phyloP scores from a whole-genome alignment of 352 stramenopile species.

The Phytophthora fragariaefolia region DNA sequence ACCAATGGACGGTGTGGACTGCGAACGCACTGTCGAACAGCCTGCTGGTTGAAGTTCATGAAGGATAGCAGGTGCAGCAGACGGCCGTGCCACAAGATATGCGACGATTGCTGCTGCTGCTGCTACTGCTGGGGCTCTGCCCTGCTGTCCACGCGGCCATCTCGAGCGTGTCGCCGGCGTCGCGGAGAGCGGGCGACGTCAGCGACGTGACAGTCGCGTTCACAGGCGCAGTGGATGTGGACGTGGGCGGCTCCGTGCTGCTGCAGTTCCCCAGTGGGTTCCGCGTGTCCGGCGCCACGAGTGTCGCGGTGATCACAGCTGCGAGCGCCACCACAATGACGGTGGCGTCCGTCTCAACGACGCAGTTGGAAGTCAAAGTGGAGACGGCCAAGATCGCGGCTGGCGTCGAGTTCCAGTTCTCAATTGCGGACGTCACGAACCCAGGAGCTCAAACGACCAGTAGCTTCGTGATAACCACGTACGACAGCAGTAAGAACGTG shows the following conservation, averaged over 20 bases:
- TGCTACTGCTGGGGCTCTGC: neutral
- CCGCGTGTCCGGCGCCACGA: constrained; percentile 21
- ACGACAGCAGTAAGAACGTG: constrained; percentile 20
- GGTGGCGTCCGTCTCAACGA: constrained; percentile 24
- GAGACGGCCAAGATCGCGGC: constrained; percentile 26
- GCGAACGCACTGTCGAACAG: neutral
- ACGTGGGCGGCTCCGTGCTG: constrained; percentile 28
- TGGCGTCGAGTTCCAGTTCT: constrained; percentile 35
- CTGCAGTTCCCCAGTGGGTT: constrained; percentile 48
- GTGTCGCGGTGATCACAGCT: constrained; percentile 14
- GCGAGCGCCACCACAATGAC: constrained; percentile 39
- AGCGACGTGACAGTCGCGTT: constrained; percentile 40
- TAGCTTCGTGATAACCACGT: constrained; percentile 32
- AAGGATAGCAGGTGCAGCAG: neutral
- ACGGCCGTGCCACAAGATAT: constrained; percentile 7
- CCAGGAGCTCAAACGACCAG: constrained; percentile 29
- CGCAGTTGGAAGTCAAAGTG: constrained; percentile 31
- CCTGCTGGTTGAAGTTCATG: neutral
- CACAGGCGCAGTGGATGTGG: constrained; percentile 31
- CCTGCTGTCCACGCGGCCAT: constrained; percentile 28
- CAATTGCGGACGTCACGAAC: constrained; percentile 41
- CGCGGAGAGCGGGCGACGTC: constrained; percentile 27
- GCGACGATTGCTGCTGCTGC: constrained; percentile 6
- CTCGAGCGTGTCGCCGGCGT: constrained; percentile 33
- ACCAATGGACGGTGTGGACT: neutral